These are phyloP conservation scores for Oenanthe javanica DNA, from an alignment of 140 eudicot species.

Conservation along the genomic window DNA sequence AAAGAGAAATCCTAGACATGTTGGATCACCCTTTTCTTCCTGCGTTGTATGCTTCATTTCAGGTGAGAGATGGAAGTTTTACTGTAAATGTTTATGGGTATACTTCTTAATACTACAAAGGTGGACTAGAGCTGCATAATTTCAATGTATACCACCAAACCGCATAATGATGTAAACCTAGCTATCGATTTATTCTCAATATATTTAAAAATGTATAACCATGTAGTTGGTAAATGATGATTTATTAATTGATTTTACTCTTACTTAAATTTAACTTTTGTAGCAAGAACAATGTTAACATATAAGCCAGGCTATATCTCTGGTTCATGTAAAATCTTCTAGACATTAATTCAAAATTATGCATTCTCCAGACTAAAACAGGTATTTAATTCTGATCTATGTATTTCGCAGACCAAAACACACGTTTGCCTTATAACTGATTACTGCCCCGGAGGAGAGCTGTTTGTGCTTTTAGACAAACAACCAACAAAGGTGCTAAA, in stretches of 20 bases:
- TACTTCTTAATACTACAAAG: not conserved
- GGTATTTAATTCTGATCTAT: not conserved
- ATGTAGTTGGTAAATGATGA: not conserved
- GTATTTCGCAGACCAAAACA: constrained; percentile 55
- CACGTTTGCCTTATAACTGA: constrained; percentile 93
- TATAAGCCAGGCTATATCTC: not conserved
- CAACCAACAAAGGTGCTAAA: constrained; percentile 83
- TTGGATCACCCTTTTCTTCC: constrained; percentile 99
- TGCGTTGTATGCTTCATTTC: constrained; percentile 95
- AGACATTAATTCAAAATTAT: not conserved
- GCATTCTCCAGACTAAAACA: not conserved
- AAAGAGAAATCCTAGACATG: constrained; percentile 85
- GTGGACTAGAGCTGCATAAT: not conserved
- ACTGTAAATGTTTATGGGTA: not conserved
- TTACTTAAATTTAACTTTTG: not conserved
- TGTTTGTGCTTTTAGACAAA: constrained; percentile 75
- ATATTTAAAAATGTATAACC: not conserved
- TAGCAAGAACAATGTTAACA: not conserved
- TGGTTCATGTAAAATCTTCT: not conserved
- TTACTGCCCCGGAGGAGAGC: constrained; percentile 97
- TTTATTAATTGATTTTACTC: not conserved
- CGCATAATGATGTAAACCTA: not conserved
- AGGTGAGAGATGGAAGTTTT: constrained; percentile 37
- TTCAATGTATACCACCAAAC: not conserved
- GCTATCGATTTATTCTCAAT: not conserved